Conservation (phyloP, 257 asterid species). For the Hygrophila difformis region DNA sequence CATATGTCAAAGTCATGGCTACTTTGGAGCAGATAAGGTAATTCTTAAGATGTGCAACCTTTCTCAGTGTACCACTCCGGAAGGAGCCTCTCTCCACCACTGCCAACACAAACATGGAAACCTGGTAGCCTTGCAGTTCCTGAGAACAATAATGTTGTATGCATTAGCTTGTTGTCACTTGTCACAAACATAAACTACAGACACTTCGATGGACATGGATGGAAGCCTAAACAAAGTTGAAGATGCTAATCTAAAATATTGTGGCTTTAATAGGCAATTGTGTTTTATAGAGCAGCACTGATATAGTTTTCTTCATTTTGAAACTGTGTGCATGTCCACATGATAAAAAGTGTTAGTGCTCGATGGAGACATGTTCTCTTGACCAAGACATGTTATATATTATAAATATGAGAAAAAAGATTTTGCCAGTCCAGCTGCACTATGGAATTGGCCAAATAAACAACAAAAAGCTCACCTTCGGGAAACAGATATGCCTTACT, state of each 20-base stretch:
- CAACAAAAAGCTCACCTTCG: constrained; percentile 55
- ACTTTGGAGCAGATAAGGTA: neutral
- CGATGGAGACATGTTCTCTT: no score
- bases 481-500: constrained; percentile 95
- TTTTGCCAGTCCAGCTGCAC: neutral
- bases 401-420: neutral
- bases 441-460: neutral
- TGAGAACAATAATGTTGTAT: constrained; percentile 13
- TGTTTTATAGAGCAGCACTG: constrained; percentile 1
- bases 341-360: no score
- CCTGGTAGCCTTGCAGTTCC: constrained; percentile 91
- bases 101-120: constrained; percentile 80
- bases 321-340: no score
- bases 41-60: constrained; percentile 26
- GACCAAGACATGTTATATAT: no score
- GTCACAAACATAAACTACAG: neutral
- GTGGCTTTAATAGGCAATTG: neutral
- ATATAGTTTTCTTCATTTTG: no score
- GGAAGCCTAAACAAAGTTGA: neutral
- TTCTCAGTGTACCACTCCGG: constrained; percentile 90
- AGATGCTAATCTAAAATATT: neutral
- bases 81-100: constrained; percentile 87
- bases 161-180: neutral
- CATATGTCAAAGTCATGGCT: neutral
- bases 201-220: neutral